Conservation (phyloP, 192 early-diverging fungal species). For the Coemansia sp. region DNA sequence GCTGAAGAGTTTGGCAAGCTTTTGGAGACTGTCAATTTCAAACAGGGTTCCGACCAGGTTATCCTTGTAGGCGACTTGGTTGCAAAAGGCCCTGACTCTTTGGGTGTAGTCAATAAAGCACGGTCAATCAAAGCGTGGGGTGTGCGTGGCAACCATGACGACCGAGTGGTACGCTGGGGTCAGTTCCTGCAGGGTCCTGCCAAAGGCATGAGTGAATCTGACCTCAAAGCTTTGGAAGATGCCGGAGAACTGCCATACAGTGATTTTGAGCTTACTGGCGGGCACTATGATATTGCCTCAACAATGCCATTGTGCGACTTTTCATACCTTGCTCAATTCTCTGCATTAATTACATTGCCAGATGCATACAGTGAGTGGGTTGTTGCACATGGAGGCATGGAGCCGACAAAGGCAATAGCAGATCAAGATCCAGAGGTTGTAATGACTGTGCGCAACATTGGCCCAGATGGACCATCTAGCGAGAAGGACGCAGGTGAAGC, state of each 20-base stretch:
- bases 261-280: constrained; percentile 25
- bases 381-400: constrained; percentile 70
- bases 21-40: constrained; percentile 43
- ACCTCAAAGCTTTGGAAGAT: constrained; percentile 15
- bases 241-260: constrained; percentile 11
- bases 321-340: constrained; percentile 55
- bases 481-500: constrained; percentile 13
- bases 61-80: constrained; percentile 68
- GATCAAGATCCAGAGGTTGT: constrained; percentile 59
- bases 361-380: constrained; percentile 43
- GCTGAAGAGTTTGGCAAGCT: constrained; percentile 56
- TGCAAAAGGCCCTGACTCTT: constrained; percentile 61
- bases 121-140: constrained; percentile 51
- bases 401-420: constrained; percentile 48
- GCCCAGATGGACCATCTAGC: constrained; percentile 10
- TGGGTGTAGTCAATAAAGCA: constrained; percentile 57
- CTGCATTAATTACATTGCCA: constrained; percentile 56
- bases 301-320: constrained; percentile 47
- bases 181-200: constrained; percentile 51
- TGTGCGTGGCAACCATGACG: constrained; percentile 75
- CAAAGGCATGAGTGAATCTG: constrained; percentile 2
- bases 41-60: constrained; percentile 53
- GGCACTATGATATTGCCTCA: constrained; percentile 45
- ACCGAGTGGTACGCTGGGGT: constrained; percentile 61
- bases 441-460: constrained; percentile 59